A percentile compares a stretch with the other conserved stretches of the same genome.
phyloP scores from a whole-genome alignment of 129 eudicot species.

The Lactuca saligna region DNA sequence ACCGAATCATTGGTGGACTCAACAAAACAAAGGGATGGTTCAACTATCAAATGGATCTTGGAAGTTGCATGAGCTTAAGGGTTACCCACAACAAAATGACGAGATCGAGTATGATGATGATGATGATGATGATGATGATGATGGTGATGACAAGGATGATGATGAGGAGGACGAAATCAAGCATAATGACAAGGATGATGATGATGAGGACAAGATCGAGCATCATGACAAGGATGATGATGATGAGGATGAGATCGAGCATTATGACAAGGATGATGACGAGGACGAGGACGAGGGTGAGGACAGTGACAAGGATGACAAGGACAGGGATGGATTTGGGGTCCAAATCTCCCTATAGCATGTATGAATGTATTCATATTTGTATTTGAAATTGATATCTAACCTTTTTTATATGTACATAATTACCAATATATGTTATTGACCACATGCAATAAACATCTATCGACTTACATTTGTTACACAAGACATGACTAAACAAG shows the following conservation, averaged over 20 bases:
- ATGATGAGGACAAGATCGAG: not conserved
- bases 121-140: not conserved
- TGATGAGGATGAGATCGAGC: not conserved
- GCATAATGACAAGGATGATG: not conserved
- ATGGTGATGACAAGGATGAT: not conserved
- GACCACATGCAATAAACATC: not conserved
- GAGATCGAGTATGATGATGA: not conserved
- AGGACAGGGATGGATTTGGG: not conserved
- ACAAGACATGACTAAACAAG: not conserved
- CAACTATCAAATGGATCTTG: conserved; percentile 48
- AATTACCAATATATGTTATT: not conserved
- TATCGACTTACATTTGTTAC: too few species aligned
- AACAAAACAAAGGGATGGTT: conserved; percentile 55
- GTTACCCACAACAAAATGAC: not conserved
- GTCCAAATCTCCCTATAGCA: not conserved
- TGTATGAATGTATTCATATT: not conserved
- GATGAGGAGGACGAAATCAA: not conserved
- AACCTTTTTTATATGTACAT: not conserved
- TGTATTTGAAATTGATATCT: too few species aligned
- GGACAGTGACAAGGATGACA: not conserved
- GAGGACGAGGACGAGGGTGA: not conserved
- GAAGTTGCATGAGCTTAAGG: conserved; percentile 43
- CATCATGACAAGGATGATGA: not conserved
- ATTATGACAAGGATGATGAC: not conserved
- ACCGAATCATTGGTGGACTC: conserved; percentile 46